Evolutionary conservation across 2,329 filamentous ascomycete species (phyloP).

Genomic region (Xylariales sp.): DNA sequence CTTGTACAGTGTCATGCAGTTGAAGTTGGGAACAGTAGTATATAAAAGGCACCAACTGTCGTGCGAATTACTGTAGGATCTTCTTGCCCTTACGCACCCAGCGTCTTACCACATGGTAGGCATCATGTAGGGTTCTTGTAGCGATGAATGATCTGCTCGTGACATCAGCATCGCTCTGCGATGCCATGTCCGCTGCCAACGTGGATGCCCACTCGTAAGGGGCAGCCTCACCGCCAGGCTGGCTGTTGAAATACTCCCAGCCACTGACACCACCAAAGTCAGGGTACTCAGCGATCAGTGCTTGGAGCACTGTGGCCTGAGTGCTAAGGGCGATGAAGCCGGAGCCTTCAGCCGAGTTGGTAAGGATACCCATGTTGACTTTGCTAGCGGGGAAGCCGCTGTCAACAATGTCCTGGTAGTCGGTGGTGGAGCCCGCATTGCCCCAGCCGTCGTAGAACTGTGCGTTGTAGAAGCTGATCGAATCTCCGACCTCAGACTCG

Average conservation of each 20-base stretch:
- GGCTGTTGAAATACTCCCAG: slow-evolving; percentile 90
- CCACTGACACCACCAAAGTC: slow-evolving; percentile 86
- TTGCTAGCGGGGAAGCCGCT: slow-evolving; percentile 69
- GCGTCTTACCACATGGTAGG: slow-evolving; percentile 4
- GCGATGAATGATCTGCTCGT: neutral
- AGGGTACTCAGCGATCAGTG: slow-evolving; percentile 48
- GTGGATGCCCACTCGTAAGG: slow-evolving; percentile 73
- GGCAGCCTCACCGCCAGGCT: slow-evolving; percentile 55
- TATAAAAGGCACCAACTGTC: too few species aligned
- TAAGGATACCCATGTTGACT: slow-evolving; percentile 77
- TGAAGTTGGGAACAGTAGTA: too few species aligned
- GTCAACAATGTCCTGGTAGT: slow-evolving; percentile 48
- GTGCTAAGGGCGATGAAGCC: slow-evolving; percentile 46
- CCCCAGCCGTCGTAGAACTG: slow-evolving; percentile 96
- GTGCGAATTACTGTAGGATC: too few species aligned
- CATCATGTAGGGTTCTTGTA: slow-evolving; percentile 5
- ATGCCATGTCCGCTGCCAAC: slow-evolving; percentile 19
- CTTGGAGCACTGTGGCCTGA: slow-evolving; percentile 35
- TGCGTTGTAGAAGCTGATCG: slow-evolving; percentile 82
- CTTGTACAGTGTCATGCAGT: too few species aligned
- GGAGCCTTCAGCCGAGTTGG: slow-evolving; percentile 69
- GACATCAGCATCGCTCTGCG: slow-evolving; percentile 8
- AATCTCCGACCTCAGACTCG: slow-evolving; percentile 59
- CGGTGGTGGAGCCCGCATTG: slow-evolving; percentile 37
- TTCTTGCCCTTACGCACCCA: slow-evolving; percentile 5